Evolutionary conservation across 371 early-diverging fungal species (phyloP).

Genomic region (Entomophthora muscae): DNA sequence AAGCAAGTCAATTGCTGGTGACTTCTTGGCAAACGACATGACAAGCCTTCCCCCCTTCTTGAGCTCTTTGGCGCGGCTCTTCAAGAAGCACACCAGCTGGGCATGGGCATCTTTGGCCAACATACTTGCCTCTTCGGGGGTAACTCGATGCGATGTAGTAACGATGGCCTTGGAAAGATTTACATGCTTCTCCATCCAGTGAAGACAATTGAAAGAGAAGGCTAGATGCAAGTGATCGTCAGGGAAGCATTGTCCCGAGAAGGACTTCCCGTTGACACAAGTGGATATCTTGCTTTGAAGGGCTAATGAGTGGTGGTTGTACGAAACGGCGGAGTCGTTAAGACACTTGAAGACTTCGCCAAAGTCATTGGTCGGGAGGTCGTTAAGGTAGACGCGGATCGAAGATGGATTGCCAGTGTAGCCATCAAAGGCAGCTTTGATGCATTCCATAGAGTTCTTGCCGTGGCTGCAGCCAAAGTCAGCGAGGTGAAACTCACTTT

Average conservation of each 20-base stretch:
- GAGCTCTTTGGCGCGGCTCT: slow-evolving; percentile 31
- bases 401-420: background rate
- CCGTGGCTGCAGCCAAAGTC: slow-evolving; percentile 7
- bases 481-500: background rate
- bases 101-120: slow-evolving; percentile 21
- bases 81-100: slow-evolving; percentile 35
- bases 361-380: slow-evolving; percentile 4
- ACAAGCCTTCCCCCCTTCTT: slow-evolving; percentile 12
- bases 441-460: background rate
- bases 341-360: slow-evolving; percentile 3
- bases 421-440: background rate
- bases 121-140: slow-evolving; percentile 8
- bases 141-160: background rate
- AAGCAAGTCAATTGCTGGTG: background rate
- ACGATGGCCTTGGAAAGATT: background rate
- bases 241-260: background rate
- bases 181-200: background rate
- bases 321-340: background rate
- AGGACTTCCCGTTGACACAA: background rate
- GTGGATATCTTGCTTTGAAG: background rate
- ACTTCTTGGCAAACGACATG: background rate
- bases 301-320: background rate
- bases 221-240: background rate
- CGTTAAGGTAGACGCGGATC: background rate
- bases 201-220: background rate